phyloP scores from a whole-genome alignment of 2,329 filamentous ascomycete genomes.

The Fusarium papillatum region DNA sequence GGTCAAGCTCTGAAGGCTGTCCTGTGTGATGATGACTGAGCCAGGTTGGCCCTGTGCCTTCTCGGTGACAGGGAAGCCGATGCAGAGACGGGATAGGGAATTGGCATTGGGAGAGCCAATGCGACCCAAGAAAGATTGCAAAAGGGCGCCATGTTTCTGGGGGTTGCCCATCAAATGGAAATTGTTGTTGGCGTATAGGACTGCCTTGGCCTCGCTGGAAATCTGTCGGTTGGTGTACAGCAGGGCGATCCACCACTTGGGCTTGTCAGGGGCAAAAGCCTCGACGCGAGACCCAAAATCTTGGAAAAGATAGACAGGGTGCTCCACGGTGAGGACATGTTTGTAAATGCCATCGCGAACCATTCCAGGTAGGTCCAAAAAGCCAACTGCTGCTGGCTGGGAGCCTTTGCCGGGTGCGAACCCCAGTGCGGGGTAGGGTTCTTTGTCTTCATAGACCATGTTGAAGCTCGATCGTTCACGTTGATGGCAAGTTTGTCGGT shows the following conservation, averaged over 20 bases:
- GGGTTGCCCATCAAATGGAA: constrained; percentile 14
- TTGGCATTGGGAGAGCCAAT: constrained; percentile 19
- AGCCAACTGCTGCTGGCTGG: background rate
- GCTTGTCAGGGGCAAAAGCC: constrained; percentile 23
- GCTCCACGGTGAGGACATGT: constrained; percentile 11
- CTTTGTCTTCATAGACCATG: background rate
- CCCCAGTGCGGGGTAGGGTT: background rate
- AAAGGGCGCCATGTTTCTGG: constrained; percentile 8
- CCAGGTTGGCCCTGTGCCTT: background rate
- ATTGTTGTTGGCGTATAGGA: constrained; percentile 13
- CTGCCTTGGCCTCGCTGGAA: constrained; percentile 16
- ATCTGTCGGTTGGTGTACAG: constrained; percentile 17
- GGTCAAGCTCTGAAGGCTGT: constrained; percentile 4
- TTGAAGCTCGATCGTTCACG: background rate
- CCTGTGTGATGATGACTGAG: constrained; percentile 9
- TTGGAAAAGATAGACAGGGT: constrained; percentile 25
- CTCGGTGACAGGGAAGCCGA: constrained; percentile 20
- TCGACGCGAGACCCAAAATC: constrained; percentile 10
- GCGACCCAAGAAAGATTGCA: constrained; percentile 16
- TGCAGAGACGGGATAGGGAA: constrained; percentile 14
- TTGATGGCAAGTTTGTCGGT: background rate
- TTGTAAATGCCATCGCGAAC: constrained; percentile 13
- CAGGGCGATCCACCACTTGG: constrained; percentile 17
- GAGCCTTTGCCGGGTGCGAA: background rate
- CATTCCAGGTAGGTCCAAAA: background rate